Percentiles rank a stretch among this genome's conserved stretches.
Evolutionary conservation across 148 eudicot species (phyloP).

Genomic region (Cornus kousa): DNA sequence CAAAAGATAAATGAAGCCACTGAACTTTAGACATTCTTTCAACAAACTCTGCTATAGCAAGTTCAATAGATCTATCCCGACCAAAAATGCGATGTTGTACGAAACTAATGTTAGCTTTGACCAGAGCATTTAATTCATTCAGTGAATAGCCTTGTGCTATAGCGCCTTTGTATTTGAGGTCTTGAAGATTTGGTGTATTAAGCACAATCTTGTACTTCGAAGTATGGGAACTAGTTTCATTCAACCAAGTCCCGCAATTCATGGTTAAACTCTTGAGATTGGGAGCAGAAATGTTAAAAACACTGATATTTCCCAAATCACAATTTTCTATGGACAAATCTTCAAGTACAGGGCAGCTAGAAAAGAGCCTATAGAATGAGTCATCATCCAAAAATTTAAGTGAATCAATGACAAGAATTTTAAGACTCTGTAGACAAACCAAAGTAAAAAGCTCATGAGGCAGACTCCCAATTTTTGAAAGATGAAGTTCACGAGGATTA

Average conservation of each 20-base stretch:
- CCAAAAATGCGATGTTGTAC: rapidly evolving
- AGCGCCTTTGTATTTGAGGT: not conserved
- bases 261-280: constrained; percentile 11
- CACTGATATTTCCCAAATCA: not conserved
- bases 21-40: constrained; percentile 20
- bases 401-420: not conserved
- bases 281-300: constrained; percentile 11
- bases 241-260: too few species aligned
- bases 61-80: too few species aligned
- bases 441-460: constrained; percentile 1
- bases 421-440: constrained; percentile 19
- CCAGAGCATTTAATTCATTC: constrained; percentile 7
- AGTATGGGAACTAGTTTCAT: not conserved
- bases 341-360: constrained; percentile 24
- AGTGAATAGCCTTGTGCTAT: not conserved
- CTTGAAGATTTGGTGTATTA: constrained; percentile 22
- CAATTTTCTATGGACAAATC: constrained; percentile 2
- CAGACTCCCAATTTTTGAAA: not conserved
- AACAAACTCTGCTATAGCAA: constrained; percentile 3
- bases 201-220: not conserved
- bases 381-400: constrained; percentile 1
- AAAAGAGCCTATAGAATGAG: constrained; percentile 15
- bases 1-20: not conserved
- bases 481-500: constrained; percentile 16
- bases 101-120: constrained; percentile 1